Conservation (phyloP, 169 alveolate species). For the Cryptosporidium sp. region DNA sequence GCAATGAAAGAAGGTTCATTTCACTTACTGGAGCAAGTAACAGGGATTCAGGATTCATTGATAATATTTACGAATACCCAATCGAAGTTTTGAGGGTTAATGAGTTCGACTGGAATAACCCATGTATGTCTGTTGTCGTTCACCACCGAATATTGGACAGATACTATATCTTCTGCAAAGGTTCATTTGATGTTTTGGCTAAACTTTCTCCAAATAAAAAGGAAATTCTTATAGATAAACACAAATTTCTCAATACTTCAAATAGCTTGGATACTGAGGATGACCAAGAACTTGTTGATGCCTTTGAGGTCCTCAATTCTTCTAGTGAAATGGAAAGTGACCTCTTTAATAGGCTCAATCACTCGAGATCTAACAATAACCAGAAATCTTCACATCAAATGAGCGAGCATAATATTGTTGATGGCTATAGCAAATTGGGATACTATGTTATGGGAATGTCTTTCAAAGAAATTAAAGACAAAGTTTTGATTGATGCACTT, state of each 20-base stretch:
- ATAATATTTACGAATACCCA: conserved; percentile 33
- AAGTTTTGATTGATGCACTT: conserved; percentile 37
- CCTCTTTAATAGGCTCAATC: neutral
- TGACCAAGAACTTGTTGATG: conserved; percentile 52
- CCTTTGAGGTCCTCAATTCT: conserved; percentile 30
- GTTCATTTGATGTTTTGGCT: conserved; percentile 25
- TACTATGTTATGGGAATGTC: conserved; percentile 65
- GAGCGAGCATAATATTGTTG: neutral
- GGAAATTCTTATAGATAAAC: neutral
- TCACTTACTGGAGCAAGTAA: neutral
- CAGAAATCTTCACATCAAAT: neutral
- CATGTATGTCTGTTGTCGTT: conserved; percentile 51
- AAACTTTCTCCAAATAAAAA: conserved; percentile 12
- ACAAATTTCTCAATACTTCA: neutral
- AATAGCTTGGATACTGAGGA: neutral
- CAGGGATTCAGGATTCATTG: neutral
- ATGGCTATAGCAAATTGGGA: conserved; percentile 60
- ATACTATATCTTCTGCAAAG: conserved; percentile 54
- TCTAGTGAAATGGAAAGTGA: conserved; percentile 7
- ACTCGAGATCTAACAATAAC: neutral
- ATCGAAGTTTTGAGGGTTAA: conserved; percentile 43
- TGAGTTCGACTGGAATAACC: conserved; percentile 56
- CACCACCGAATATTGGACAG: conserved; percentile 39
- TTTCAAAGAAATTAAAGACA: conserved; percentile 42
- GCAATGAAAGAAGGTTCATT: conserved; percentile 53